Evolutionary conservation across 768 basidiomycete species (phyloP), one percentile per base, ranked within the genome.

Genomic region (Cystofilobasidium ferigula): DNA sequence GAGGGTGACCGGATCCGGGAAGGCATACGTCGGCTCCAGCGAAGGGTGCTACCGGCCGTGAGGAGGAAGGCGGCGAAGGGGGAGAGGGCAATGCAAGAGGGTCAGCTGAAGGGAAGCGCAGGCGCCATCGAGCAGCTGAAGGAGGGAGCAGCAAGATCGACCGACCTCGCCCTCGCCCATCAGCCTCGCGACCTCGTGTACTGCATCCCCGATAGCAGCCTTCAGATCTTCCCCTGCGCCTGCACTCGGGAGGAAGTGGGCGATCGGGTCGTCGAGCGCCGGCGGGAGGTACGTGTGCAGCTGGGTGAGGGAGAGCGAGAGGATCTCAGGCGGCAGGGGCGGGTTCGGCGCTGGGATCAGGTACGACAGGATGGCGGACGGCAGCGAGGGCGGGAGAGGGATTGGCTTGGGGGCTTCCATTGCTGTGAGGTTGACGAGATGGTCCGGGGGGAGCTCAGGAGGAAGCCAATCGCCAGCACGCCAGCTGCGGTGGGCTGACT

Each of bases 231-330:
- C 63, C 14, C 48, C 42, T 18, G 35, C 57, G 18, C 61, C 43
- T 12, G 71, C 67, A 54, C 68, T 67, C 43, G 71, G 71, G 0
- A 70, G 67, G n/a, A 74, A 64, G 30, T 71, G 69, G 9, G 69
- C 64, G 68, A 73, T 70, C 38, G 70, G 69, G 56, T 73, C 70
- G 38, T 61, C 57, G 9, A 64, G 67, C 6, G 64, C 58, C 0
- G 73, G 73, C 13, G 71, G 72, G n/a, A 74, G 69, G 68, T 72
- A 74, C 12, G 67, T 42, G 30, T 71, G 64, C 10, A 71, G 70
- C 22, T 74, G 71, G 13, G 70, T 69, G 38, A 74, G 70, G 2
- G 72, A 45, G 13, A 63, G 65, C 22, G 70, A 68, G 40, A 72
- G 57, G 1, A 73, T 64, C 47, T 69, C 67, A 7, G 70, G 62